Evolutionary conservation across 2,329 filamentous ascomycete genomes (phyloP), one percentile per base, ranked within the genome.

Genomic region (Fusarium sp.): DNA sequence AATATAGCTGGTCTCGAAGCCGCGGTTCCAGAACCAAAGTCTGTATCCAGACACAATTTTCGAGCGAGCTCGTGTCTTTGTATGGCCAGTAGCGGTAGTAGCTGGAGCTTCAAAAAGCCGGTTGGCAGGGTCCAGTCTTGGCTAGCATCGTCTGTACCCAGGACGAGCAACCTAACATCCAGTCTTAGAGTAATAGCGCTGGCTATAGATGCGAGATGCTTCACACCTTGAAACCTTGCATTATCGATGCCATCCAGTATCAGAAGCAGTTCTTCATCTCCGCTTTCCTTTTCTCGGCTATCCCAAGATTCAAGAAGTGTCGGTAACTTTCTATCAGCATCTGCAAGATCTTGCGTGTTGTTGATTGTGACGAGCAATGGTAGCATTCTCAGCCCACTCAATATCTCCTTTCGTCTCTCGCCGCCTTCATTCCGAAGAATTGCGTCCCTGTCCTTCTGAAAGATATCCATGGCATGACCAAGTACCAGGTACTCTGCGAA

Each of bases 391-490:
- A 17, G 15, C 15, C 25, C 42, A 17, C 25, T 20, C 22, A 29
- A 25, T 20, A 11, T 36, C 14, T 50, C 47, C 7, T 50, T 25
- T 17, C n/a, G 31, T 33, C 15, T 13, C 14, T 50, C 31, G 4
- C n/a, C 31, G 1, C 14, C 11, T 25, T 50, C 31, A 9, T 14
- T 36, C 2, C 17, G 31, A 9, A 1, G n/a, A 45, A 45, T 29
- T 20, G 42, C 14, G 42, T 45, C 42, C 13, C 25, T 45, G 0
- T 50, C n/a, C 15, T 4, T 50, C n/a, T 18, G 1, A 2, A 20
- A 14, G 47, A 25, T 20, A 20, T 17, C 31, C 0, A 7, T 13
- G 15, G 31, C 0, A 20, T 36, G 17, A 0, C 15, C 4, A 50
- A 7, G 25, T 20, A 50, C 4, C 14, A 50, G 47, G 17, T 25